Evolutionary conservation across 257 asterid genomes (phyloP).

Genomic region (Anisodus acutangulus): DNA sequence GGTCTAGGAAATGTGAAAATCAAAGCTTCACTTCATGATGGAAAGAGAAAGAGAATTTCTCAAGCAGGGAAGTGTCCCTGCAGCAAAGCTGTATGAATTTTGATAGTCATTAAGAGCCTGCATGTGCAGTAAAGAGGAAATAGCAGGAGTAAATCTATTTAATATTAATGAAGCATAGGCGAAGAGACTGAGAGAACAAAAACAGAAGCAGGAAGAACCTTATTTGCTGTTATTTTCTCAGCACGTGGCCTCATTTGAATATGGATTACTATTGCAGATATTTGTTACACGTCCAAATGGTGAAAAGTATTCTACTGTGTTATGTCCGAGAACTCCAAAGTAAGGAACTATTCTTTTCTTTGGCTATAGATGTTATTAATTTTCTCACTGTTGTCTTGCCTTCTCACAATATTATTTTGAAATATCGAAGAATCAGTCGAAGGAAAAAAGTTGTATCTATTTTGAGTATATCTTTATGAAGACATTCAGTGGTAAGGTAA

Average conservation of each 20-base stretch:
- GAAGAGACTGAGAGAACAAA: neutral
- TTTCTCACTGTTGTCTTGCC: neutral
- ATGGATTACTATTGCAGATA: slow-evolving; percentile 53
- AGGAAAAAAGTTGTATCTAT: neutral
- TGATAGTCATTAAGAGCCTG: neutral
- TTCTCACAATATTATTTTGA: neutral
- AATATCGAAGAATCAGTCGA: no score
- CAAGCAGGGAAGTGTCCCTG: neutral
- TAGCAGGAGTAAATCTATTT: neutral
- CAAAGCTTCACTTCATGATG: slow-evolving; percentile 15
- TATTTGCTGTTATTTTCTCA: slow-evolving; percentile 1
- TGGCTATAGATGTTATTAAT: slow-evolving; percentile 24
- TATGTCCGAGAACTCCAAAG: slow-evolving; percentile 72
- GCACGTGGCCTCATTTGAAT: slow-evolving; percentile 27
- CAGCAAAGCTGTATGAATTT: neutral
- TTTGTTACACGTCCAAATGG: slow-evolving; percentile 85
- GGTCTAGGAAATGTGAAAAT: slow-evolving; percentile 20
- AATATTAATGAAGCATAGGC: neutral
- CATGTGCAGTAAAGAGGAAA: neutral
- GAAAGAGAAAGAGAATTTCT: neutral
- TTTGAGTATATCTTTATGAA: slow-evolving; percentile 1
- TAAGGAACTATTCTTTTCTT: slow-evolving; percentile 44
- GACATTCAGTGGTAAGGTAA: slow-evolving; percentile 29
- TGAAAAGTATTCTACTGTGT: slow-evolving; percentile 70
- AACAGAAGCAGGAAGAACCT: slow-evolving; percentile 1